Conservation (phyloP, 2,329 filamentous ascomycete species). For the Hypoxylon sp. region DNA sequence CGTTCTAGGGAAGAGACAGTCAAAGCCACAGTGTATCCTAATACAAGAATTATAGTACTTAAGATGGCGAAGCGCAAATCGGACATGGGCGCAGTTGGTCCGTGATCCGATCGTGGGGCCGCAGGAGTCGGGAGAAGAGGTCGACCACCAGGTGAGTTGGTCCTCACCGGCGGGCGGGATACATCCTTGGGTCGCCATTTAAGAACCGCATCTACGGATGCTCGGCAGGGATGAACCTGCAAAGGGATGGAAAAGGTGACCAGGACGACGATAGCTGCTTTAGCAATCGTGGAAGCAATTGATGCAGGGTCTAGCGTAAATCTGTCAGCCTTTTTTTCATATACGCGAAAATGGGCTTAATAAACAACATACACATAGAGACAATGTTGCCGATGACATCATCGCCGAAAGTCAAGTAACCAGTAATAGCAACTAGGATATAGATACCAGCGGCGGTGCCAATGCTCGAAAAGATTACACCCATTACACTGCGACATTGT, state of each 20-base stretch:
- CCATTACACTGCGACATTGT: conserved; percentile 73
- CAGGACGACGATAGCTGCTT: conserved; percentile 93
- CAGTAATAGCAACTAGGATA: conserved; percentile 91
- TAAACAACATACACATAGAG: conserved; percentile 79
- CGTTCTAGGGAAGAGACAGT: conserved; percentile 91
- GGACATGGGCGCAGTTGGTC: conserved; percentile 76
- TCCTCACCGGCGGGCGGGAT: conserved; percentile 57
- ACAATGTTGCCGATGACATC: conserved; percentile 93
- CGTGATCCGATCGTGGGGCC: conserved; percentile 64
- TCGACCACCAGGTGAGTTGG: conserved; percentile 60
- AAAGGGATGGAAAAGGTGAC: conserved; percentile 97
- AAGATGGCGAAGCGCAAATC: conserved; percentile 91
- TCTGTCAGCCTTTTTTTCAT: conserved; percentile 20
- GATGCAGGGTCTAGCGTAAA: conserved; percentile 74
- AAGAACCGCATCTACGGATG: conserved; percentile 93
- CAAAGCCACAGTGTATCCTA: conserved; percentile 90
- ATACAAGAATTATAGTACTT: conserved; percentile 85
- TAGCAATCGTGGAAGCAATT: conserved; percentile 89
- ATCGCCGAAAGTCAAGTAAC: conserved; percentile 95
- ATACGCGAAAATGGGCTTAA: background rate
- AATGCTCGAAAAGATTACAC: conserved; percentile 86
- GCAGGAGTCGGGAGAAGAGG: conserved; percentile 59
- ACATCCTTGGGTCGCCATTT: conserved; percentile 82
- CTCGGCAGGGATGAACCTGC: conserved; percentile 95
- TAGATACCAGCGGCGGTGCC: conserved; percentile 91